A percentile compares a stretch with the other conserved stretches of the same genome.
Evolutionary conservation across 805 yeast genomes (phyloP).

Genomic region (Wickerhamiella sorbophila): DNA sequence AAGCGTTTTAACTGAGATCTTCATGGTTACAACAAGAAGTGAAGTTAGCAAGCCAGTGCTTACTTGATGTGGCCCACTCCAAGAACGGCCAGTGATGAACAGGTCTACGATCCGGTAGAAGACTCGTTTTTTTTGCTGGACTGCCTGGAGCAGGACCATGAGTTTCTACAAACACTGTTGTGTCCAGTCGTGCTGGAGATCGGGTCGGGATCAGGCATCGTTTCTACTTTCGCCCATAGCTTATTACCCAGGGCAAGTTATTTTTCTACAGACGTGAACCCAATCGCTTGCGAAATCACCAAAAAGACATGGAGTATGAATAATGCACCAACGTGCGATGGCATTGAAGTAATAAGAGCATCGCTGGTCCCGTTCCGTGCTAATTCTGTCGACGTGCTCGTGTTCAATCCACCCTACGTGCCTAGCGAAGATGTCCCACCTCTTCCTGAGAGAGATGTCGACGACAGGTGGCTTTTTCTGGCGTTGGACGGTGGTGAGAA

Average conservation of each 20-base stretch:
- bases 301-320: constrained; percentile 29
- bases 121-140: constrained; percentile 80
- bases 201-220: constrained; percentile 88
- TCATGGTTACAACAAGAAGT: constrained; percentile 5
- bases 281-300: constrained; percentile 52
- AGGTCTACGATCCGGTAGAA: constrained; percentile 89
- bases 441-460: constrained; percentile 36
- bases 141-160: constrained; percentile 48
- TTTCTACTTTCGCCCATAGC: constrained; percentile 59
- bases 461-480: constrained; percentile 65
- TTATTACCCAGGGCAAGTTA: constrained; percentile 40
- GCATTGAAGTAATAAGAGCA: constrained; percentile 45
- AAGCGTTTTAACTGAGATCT: constrained; percentile 15
- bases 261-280: constrained; percentile 68
- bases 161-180: constrained; percentile 20
- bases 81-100: constrained; percentile 40
- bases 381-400: constrained; percentile 46
- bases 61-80: constrained; percentile 74
- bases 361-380: constrained; percentile 29
- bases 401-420: constrained; percentile 95
- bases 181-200: constrained; percentile 59
- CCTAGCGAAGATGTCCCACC: constrained; percentile 68
- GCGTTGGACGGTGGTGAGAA: constrained; percentile 82
- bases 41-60: neutral
- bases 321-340: constrained; percentile 17